Base-by-base conservation (phyloP, 2,329 filamentous ascomycete species). In the Harringtonia aguacate region DNA sequence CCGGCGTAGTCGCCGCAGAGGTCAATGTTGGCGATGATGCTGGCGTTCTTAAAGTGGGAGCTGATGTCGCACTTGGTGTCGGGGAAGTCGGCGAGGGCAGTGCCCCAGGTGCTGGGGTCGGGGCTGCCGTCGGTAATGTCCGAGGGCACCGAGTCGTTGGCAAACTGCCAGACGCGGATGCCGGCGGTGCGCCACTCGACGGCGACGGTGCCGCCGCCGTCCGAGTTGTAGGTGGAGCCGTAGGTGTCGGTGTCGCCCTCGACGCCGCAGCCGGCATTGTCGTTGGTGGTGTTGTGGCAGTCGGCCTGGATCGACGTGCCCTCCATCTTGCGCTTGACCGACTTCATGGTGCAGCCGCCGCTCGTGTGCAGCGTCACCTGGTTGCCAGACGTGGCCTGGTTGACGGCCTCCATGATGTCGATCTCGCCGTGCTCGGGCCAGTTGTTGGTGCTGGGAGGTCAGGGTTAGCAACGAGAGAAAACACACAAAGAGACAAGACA, bases 21-120 rank as follows among this genome's bases (percentile, higher is more conserved):
- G 56, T 79, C 74, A 49, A 83, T 81, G 53, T 84, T 81, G 35
- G 70, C 70, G 49, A 83, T 69, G 51, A 84, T 82, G 50, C 75
- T 79, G 56, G 80, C 72, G 53, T 83, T 84, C 43, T 60, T 65
- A 57, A 84, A 83, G 53, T 81, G 76, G 4, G 61, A 64, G 7
- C 59, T 57, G 40, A 83, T 75, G 46, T 78, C 62, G 60, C 79
- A 84, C 37, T 72, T 58, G 0, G 79, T 83, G 51, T 63, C 68
- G 14, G 80, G 80, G 56, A 83, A 83, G 47, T 84, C 80, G 2
- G 80, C 78, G 8, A 73, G 53, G 1, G 81, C 76, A 3, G 61
- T 65, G 15, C 79, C 80, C 73, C 81, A 86, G 3, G 64, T 62
- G 39, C 67, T 70, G 0, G 81, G 78, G 50, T 84, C 69, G 1